A percentile compares a stretch with the other conserved stretches of the same genome.
These are phyloP conservation scores for Quercus robur DNA, from an alignment of 306 rosid species.

Conservation along the genomic window DNA sequence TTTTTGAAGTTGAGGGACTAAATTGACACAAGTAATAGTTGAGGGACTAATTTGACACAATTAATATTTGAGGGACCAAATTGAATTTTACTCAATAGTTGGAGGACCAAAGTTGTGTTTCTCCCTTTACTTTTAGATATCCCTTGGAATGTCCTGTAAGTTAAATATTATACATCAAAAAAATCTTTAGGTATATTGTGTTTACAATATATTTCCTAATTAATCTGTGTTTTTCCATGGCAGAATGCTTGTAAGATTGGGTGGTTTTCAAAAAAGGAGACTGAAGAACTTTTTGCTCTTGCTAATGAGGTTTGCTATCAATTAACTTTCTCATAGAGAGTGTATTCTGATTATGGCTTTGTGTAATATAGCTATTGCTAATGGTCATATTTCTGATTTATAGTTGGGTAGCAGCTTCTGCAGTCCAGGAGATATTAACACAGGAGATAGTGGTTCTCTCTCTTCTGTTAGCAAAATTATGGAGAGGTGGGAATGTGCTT, in stretches of 20 bases:
- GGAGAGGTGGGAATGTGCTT: conserved; percentile 52
- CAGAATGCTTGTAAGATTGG: conserved; percentile 73
- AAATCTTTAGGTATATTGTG: not conserved
- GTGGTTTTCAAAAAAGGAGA: conserved; percentile 68
- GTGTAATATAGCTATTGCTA: conserved; percentile 8
- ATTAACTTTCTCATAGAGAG: not conserved
- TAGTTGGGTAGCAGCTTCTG: conserved; percentile 59
- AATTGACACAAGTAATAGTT: no score
- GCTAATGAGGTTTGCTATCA: conserved; percentile 59
- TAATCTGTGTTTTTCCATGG: conserved; percentile 20
- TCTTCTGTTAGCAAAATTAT: conserved; percentile 43
- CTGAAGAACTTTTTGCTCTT: conserved; percentile 51
- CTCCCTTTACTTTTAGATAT: not conserved
- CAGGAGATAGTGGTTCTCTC: conserved; percentile 32
- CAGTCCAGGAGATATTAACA: conserved; percentile 28
- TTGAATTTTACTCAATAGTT: not conserved
- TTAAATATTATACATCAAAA: not conserved
- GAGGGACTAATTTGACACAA: no score
- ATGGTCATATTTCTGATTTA: conserved; percentile 20
- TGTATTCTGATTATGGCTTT: not conserved
- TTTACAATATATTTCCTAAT: conserved; percentile 8
- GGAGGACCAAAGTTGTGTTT: not conserved
- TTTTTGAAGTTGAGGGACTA: no score
- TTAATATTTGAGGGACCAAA: no score
- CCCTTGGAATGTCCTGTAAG: not conserved